Evolutionary conservation across 805 yeast species (phyloP).

Genomic region (Hanseniaspora meyeri): DNA sequence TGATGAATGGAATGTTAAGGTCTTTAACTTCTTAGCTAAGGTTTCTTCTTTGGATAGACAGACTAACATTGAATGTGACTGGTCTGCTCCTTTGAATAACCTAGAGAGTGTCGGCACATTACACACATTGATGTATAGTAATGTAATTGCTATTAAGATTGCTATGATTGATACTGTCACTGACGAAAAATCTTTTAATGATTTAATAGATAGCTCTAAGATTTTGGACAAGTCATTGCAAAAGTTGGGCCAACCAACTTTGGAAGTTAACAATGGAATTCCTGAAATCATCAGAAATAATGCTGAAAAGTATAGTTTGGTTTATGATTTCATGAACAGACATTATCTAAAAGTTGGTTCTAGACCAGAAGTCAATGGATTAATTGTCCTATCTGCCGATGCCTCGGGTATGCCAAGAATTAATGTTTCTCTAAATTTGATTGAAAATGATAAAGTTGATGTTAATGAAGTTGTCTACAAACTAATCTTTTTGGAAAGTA

Average conservation of each 20-base stretch:
- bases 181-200: constrained; percentile 17
- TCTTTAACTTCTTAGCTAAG: constrained; percentile 33
- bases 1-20: constrained; percentile 28
- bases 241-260: constrained; percentile 47
- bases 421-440: constrained; percentile 37
- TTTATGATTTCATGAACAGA: constrained; percentile 64
- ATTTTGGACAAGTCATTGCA: constrained; percentile 38
- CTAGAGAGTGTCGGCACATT: constrained; percentile 29
- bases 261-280: constrained; percentile 43
- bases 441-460: constrained; percentile 29
- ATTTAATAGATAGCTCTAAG: constrained; percentile 26
- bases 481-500: constrained; percentile 50
- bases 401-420: constrained; percentile 63
- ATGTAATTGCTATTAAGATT: constrained; percentile 33
- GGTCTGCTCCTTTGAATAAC: constrained; percentile 18
- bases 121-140: constrained; percentile 40
- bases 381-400: constrained; percentile 53
- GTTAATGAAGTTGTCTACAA: constrained; percentile 46
- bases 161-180: constrained; percentile 15
- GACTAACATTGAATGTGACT: constrained; percentile 19
- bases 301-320: constrained; percentile 37
- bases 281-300: constrained; percentile 41
- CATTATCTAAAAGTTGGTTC: constrained; percentile 45
- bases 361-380: constrained; percentile 31
- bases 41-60: constrained; percentile 23